phyloP scores from a whole-genome alignment of 139 green algal species.

The Ostreobium quekettii region DNA sequence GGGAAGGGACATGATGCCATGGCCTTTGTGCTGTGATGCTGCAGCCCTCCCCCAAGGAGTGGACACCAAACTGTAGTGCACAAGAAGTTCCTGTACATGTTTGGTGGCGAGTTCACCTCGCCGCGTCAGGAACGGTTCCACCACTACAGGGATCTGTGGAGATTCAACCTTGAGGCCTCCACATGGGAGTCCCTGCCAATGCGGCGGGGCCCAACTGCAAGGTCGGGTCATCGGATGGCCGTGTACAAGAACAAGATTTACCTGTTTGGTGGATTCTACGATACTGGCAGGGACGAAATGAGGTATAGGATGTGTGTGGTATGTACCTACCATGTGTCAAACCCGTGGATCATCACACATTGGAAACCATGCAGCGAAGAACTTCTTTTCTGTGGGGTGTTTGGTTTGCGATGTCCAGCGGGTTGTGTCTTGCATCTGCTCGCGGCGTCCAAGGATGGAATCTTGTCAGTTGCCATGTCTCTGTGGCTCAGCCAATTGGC shows the following conservation, averaged over 20 bases:
- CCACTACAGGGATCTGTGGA: conserved; percentile 92
- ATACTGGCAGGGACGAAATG: conserved; percentile 61
- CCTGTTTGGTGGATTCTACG: conserved; percentile 95
- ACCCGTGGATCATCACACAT: too few relatives aligned
- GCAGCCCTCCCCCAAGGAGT: conserved; percentile 69
- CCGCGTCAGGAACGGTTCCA: conserved; percentile 83
- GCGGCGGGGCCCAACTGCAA: conserved; percentile 62
- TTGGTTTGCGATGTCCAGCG: too few relatives aligned
- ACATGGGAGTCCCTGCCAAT: conserved; percentile 82
- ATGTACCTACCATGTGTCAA: too few relatives aligned
- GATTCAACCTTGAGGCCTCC: conserved; percentile 74
- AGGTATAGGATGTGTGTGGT: conserved; percentile 28
- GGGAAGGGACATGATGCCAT: not conserved
- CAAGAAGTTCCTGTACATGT: conserved; percentile 80
- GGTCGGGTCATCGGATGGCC: conserved; percentile 86
- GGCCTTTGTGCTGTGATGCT: conserved; percentile 7
- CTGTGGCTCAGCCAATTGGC: too few relatives aligned
- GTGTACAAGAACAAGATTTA: conserved; percentile 66
- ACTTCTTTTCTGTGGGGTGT: too few relatives aligned
- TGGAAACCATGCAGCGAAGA: too few relatives aligned
- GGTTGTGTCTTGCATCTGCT: too few relatives aligned
- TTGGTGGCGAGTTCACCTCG: conserved; percentile 92
- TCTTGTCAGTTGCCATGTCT: too few relatives aligned
- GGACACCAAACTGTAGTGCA: conserved; percentile 74
- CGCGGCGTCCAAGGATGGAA: too few relatives aligned